phyloP scores from a whole-genome alignment of 2,329 filamentous ascomycete genomes.

The Chrysoporthe cubensis region DNA sequence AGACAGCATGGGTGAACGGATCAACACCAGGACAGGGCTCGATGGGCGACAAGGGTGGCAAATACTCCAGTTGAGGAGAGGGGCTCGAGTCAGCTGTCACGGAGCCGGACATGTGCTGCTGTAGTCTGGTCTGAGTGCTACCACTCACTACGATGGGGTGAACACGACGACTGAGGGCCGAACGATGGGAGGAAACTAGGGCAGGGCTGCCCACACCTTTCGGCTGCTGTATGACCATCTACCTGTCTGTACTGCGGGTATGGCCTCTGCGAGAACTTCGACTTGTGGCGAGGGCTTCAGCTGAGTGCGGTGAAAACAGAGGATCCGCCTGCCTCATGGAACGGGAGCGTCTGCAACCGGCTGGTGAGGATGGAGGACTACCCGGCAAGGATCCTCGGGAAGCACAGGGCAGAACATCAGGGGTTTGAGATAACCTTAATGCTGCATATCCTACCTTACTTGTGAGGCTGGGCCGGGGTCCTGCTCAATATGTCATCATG shows the following conservation, averaged over 20 bases:
- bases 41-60: slow-evolving; percentile 11
- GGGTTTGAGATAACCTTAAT: slow-evolving; percentile 27
- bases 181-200: background rate
- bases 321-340: background rate
- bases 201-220: background rate
- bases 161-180: background rate
- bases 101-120: too few species aligned
- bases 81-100: background rate
- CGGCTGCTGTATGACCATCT: too few species aligned
- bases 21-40: slow-evolving; percentile 35
- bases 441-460: background rate
- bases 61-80: slow-evolving; percentile 3
- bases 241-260: background rate
- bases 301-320: background rate
- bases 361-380: background rate
- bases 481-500: background rate
- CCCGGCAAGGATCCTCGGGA: slow-evolving; percentile 20
- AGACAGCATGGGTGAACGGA: slow-evolving; percentile 40
- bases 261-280: background rate
- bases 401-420: slow-evolving; percentile 14
- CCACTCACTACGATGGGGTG: background rate
- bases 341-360: slow-evolving; percentile 11
- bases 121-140: too few species aligned
- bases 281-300: background rate
- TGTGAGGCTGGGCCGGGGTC: background rate